A percentile compares a stretch with the other conserved stretches of the same genome.
These are phyloP conservation scores for Schoenoplectus triqueter DNA, from an alignment of 202 grass and related monocot genomes.

Conservation along the genomic window DNA sequence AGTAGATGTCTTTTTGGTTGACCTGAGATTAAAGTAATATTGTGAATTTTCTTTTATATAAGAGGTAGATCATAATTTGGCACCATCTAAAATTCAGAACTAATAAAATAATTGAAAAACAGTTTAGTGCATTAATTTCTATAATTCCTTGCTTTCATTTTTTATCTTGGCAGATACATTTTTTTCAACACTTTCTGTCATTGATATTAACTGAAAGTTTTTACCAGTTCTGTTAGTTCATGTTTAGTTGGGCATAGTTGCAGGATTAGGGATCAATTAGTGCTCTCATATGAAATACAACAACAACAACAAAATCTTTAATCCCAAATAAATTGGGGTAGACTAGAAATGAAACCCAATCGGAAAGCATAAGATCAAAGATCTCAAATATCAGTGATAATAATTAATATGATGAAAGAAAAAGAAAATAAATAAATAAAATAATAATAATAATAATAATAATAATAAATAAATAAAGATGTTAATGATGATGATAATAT, in stretches of 20 bases:
- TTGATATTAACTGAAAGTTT: not conserved
- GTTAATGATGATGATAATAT: too few relatives aligned
- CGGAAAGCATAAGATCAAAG: too few relatives aligned
- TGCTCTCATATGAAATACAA: not conserved
- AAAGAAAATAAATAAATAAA: too few relatives aligned
- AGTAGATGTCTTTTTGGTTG: constrained; percentile 97
- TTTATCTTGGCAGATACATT: not conserved
- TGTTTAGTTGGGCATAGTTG: not conserved
- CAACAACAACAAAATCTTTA: not conserved
- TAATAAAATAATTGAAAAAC: not conserved
- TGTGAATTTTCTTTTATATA: constrained; percentile 31
- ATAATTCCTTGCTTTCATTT: not conserved
- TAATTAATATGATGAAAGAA: too few relatives aligned
- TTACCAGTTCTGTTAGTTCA: constrained; percentile 3
- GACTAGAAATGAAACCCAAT: too few relatives aligned
- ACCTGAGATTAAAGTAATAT: constrained; percentile 57
- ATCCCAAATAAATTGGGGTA: too few relatives aligned
- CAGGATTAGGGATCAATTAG: not conserved
- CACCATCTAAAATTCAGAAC: constrained; percentile 13
- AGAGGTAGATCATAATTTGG: constrained; percentile 28
- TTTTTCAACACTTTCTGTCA: not conserved
- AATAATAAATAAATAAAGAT: too few relatives aligned
- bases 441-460: too few relatives aligned
- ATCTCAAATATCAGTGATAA: too few relatives aligned
- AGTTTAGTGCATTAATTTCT: not conserved